Evolutionary conservation across 768 basidiomycete genomes (phyloP), one percentile per base, ranked within the genome.

Genomic region (Phlebiopsis gigantea): DNA sequence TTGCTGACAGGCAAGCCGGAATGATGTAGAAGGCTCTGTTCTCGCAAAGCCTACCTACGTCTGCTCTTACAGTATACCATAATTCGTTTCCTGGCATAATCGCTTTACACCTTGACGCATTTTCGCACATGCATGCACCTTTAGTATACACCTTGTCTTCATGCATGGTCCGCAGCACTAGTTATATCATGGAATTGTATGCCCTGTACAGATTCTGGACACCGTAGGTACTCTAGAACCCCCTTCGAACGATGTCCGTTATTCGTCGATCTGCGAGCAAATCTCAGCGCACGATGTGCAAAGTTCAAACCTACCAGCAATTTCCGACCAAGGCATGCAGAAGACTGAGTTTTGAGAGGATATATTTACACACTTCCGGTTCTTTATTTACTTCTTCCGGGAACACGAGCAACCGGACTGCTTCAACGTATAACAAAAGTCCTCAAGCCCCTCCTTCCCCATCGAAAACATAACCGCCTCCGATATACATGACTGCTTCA

Each of bases 1-100:
- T 61, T 34, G 39, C 52, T 17, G 57, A 46, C 48, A 46, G 60
- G 44, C 56, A 57, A 31, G 56, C 57, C 21, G 60, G 60, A 15
- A 61, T 60, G 31, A 34, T 39, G 34, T 12, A 39, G 34, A 12
- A 17, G 31, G 34, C 34, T 17, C 17, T 39, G 34, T 39, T 39
- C 8, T 9, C 34, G 12, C 34, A n/a, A n/a, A n/a, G n/a, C n/a
- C n/a, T n/a, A n/a, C n/a, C n/a, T n/a, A n/a, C n/a, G n/a, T n/a
- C n/a, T n/a, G n/a, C n/a, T n/a, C n/a, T n/a, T 17, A 39, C 17
- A 10, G 8, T 39, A 39, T 39, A 39, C 34, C 34, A 10, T 39
- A 2, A 39, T 39, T 9, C 34, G 12, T 12, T 39, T 17, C 34
- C 34, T 39, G 17, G 34, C 34, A 39, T 39, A 39, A 12, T 39